Evolutionary conservation across 2,329 filamentous ascomycete genomes (phyloP).

Genomic region (Paraphoma sp.): DNA sequence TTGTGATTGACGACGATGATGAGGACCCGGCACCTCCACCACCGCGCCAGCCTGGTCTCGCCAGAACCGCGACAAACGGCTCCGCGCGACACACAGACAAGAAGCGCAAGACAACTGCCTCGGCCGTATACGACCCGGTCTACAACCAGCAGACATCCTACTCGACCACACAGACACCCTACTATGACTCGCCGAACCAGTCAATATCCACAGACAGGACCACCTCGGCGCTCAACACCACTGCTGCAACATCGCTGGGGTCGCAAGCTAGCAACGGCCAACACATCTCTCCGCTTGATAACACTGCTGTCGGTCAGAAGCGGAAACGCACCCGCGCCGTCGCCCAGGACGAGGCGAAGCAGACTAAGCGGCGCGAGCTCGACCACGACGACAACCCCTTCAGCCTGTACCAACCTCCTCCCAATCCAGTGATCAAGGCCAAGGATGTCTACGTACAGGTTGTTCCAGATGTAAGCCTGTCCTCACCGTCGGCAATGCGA

Average conservation of each 20-base stretch:
- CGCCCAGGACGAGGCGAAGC: conserved; percentile 79
- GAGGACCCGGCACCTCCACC: conserved; percentile 28
- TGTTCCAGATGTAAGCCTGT: conserved; percentile 62
- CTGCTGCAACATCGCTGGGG: conserved; percentile 84
- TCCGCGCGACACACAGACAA: conserved; percentile 67
- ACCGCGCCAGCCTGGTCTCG: conserved; percentile 29
- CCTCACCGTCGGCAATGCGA: conserved; percentile 9
- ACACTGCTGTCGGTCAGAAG: conserved; percentile 78
- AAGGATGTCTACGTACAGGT: conserved; percentile 67
- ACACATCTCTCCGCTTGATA: conserved; percentile 68
- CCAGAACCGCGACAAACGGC: conserved; percentile 49
- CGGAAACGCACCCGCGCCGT: conserved; percentile 86
- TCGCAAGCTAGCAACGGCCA: conserved; percentile 67
- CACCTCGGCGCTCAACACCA: conserved; percentile 80
- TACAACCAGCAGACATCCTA: conserved; percentile 75
- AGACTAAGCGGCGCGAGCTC: conserved; percentile 67
- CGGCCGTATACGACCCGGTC: conserved; percentile 70
- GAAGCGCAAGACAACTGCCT: conserved; percentile 72
- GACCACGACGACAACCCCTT: conserved; percentile 73
- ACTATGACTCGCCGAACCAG: conserved; percentile 71
- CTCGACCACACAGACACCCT: conserved; percentile 76
- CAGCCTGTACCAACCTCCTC: conserved; percentile 82
- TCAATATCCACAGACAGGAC: conserved; percentile 85
- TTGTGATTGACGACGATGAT: conserved; percentile 60
- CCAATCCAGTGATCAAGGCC: conserved; percentile 88